Base-by-base conservation (phyloP, 2,329 filamentous ascomycete species). In the Exophiala lecanii-corni region DNA sequence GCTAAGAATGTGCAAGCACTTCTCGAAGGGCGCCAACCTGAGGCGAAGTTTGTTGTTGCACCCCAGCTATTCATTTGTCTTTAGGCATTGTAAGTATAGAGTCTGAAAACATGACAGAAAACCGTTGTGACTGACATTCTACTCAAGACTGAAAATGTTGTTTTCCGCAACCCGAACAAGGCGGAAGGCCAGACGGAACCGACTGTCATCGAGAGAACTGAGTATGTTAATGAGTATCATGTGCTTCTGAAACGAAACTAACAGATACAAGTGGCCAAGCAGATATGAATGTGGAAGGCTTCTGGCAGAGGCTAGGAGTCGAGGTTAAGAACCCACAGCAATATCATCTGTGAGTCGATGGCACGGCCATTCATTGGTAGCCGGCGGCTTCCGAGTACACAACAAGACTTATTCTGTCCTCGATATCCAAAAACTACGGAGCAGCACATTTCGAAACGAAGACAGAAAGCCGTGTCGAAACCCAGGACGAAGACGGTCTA, bases 61-160 rank as follows among this genome's bases (percentile, higher is more conserved):
- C 75, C 66, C 63, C 66, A 1, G 73, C 67, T 3, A 78, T 76
- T 45, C 75, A 76, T 56, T 50, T 78, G 48, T 78, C 74, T 0
- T 56, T 78, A 5, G 74, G 74, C n/a, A 53, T 76, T 56, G 73
- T 76, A 57, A 59, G 0, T 50, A 57, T 1, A 26, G n/a, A n/a
- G n/a, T 38, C 10, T 17, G 12, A 9, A n/a, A 25, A 18, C 20
- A 20, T 9, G 23, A 10, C 12, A 10, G 15, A 3, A 28, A 20
- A 3, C 36, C 17, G 30, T 33, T 15, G 13, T 19, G 30, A n/a
- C 10, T n/a, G 15, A 26, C 5, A 21, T 30, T 3, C 5, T 17
- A 21, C 26, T 40, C 3, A 23, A 65, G 63, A 62, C 60, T 58
- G 54, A 60, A 15, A 65, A 66, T 36, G 55, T 65, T 15, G 51